Evolutionary conservation across 2,329 filamentous ascomycete genomes (phyloP).

Genomic region (Colletotrichum camelliae): DNA sequence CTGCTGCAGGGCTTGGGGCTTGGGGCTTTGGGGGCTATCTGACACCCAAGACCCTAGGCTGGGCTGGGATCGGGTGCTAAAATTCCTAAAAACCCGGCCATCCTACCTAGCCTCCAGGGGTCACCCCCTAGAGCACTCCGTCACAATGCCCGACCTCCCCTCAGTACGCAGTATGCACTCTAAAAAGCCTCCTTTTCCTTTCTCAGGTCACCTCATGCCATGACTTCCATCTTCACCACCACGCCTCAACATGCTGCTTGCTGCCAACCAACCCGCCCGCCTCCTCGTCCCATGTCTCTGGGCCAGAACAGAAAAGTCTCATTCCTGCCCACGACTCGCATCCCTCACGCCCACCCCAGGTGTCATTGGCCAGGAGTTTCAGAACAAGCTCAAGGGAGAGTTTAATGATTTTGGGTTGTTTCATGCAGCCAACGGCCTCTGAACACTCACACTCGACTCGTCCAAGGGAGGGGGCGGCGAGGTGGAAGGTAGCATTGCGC

Average conservation of each 20-base stretch:
- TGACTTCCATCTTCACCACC: neutral
- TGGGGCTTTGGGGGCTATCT: neutral
- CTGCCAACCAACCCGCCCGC: neutral
- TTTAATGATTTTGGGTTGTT: constrained; percentile 10
- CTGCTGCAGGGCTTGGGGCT: constrained; percentile 2
- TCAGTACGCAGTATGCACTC: neutral
- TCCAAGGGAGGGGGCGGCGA: neutral
- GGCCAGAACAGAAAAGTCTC: neutral
- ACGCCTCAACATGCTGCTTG: neutral
- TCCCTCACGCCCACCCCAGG: neutral
- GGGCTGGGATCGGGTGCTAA: constrained; percentile 5
- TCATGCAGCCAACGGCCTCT: constrained; percentile 14
- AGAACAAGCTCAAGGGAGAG: constrained; percentile 4
- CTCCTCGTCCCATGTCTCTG: constrained; percentile 14
- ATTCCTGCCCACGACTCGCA: neutral
- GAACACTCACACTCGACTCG: neutral
- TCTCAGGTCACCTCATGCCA: neutral
- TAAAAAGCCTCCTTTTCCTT: neutral
- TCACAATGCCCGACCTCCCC: neutral
- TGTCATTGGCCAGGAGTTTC: constrained; percentile 5
- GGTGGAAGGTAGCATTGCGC: neutral
- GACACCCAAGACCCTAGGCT: neutral
- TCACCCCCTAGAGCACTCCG: constrained; percentile 5
- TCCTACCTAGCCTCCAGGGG: constrained; percentile 8
- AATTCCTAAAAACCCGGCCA: neutral